Conservation (phyloP, 495 filamentous ascomycete genomes). For the Penicillium paradoxum region DNA sequence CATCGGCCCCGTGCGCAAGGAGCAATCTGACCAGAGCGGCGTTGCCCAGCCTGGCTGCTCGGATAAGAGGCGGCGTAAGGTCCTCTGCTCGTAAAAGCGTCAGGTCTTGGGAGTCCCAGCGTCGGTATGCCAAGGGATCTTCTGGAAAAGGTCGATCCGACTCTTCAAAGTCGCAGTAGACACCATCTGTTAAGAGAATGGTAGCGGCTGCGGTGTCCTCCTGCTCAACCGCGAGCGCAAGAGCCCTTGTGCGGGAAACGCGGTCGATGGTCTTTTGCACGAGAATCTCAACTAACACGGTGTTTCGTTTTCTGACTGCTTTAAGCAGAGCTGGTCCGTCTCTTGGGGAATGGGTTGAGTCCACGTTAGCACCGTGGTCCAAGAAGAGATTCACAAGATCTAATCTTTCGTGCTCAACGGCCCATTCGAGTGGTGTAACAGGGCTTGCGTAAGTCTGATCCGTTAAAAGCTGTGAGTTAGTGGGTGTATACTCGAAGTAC, state of each 20-base stretch:
- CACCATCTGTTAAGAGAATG: not conserved
- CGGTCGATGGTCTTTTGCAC: not conserved
- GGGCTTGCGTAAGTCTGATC: not conserved
- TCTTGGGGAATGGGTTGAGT: not conserved
- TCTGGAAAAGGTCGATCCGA: not conserved
- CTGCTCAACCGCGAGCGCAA: not conserved
- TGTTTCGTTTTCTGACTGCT: not conserved
- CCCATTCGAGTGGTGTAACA: not conserved
- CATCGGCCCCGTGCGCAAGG: not conserved
- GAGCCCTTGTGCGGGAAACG: not conserved
- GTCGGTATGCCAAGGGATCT: not conserved
- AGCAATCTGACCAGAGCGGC: not conserved
- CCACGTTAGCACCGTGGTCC: not conserved
- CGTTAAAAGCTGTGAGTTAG: not conserved
- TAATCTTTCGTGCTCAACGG: not conserved
- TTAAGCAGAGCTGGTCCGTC: not conserved
- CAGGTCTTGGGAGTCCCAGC: not conserved
- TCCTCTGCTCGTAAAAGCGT: not conserved
- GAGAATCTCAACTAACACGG: not conserved
- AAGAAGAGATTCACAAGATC: not conserved
- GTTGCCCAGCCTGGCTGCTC: not conserved
- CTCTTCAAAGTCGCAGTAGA: not conserved
- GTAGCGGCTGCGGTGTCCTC: not conserved
- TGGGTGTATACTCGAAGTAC: not conserved
- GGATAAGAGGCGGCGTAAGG: not conserved